Conservation (phyloP, 495 filamentous ascomycete genomes). For the Annulohypoxylon moriforme region DNA sequence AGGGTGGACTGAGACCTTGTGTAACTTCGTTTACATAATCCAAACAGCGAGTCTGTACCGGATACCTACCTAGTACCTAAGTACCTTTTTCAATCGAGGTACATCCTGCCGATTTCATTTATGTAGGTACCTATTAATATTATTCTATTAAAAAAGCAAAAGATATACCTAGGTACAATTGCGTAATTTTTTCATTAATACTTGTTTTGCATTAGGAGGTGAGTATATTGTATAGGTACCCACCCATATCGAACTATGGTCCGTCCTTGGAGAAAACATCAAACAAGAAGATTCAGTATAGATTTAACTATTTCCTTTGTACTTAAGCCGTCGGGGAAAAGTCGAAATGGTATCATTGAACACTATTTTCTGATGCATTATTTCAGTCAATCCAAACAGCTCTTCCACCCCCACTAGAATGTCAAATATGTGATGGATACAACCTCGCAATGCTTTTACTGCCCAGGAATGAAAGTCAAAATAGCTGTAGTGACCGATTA, state of each 20-base stretch:
- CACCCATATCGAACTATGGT: background rate
- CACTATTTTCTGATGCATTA: constrained; percentile 7
- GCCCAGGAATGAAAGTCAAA: background rate
- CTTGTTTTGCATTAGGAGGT: too few relatives aligned
- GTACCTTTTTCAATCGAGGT: too few relatives aligned
- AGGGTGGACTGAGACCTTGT: too few relatives aligned
- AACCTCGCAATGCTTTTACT: background rate
- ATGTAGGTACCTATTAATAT: too few relatives aligned
- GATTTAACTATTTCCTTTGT: too few relatives aligned
- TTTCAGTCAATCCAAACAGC: background rate
- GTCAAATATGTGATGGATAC: background rate
- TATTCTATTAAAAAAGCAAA: too few relatives aligned
- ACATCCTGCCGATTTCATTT: too few relatives aligned
- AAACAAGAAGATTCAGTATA: background rate
- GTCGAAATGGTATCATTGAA: constrained; percentile 22
- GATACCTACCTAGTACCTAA: background rate
- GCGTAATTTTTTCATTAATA: too few relatives aligned
- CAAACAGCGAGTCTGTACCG: background rate
- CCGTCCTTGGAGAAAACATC: background rate
- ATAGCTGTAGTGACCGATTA: constrained; percentile 6
- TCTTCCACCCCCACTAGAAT: background rate
- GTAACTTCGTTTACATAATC: constrained; percentile 1
- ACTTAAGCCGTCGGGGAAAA: background rate
- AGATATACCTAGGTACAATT: too few relatives aligned
- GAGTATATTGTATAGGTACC: too few relatives aligned